Evolutionary conservation across 2,329 filamentous ascomycete genomes (phyloP), one percentile per base, ranked within the genome.

Genomic region (Aureobasidium sp.): DNA sequence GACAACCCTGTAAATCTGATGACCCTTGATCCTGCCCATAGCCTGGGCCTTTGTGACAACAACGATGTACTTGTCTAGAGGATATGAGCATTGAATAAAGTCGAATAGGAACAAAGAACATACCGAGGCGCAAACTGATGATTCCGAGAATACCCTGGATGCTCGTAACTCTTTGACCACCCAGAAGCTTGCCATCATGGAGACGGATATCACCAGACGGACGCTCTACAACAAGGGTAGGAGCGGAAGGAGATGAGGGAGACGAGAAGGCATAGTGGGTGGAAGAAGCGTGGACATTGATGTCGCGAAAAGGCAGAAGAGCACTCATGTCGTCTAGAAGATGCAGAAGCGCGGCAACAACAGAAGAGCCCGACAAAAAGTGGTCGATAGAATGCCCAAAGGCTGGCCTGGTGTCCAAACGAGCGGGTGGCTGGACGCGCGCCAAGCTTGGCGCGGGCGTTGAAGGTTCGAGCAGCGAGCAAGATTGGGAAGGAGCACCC

Each of bases 251-350:
- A 3, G 91, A 93, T 0, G 94, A 97, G 31, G 94, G 94, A 31
- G 94, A 99, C 42, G 90, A 92, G 76, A 99, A 99, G 69, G 91
- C 90, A 81, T 99, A 99, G 73, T 94, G 88, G 70, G 93, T 90
- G 69, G 90, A 82, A 58, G 93, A 91, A 67, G 91, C 89, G 76
- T 96, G 91, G 74, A 99, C 86, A 75, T 97, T 99, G 80, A 97
- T 95, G 80, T 99, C 94, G 73, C 93, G 85, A 77, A 92, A 99
- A 24, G 93, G 94, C 61, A 87, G 78, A 60, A 77, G 74, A 61
- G 75, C 73, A 66, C 77, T 77, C 82, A 82, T 85, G 12, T 64
- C 62, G 63, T 12, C 5, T 19, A 19, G 6, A 11, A 14, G n/a
- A 22, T 45, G 35, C n/a, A n/a, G 35, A 29, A 27, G 15, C 5